Base-by-base conservation (phyloP, 345 rosid species). In the Pugionium cornutum region DNA sequence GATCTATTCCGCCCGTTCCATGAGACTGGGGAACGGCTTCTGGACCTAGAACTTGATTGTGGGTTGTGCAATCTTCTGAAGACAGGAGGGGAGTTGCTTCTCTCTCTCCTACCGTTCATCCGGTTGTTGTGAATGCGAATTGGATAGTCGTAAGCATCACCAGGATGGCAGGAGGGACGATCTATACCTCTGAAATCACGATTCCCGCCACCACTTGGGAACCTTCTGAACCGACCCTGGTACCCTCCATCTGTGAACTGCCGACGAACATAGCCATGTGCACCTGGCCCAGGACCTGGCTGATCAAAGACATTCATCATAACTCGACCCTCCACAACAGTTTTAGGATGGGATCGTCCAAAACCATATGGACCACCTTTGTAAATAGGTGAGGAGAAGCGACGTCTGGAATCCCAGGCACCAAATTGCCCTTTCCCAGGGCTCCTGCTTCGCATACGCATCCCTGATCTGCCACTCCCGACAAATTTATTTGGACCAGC, bases 61-160 rank as follows among this genome's bases (percentile, higher is more conserved):
- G 53, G 62, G 63, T 74, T 40, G 42, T 75, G 64, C 36, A 67
- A 66, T 52, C 78, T 79, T 61, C 83, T 77, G 44, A 66, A 42
- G 6, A 44, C 51, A 1, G 86, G 85, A 47, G 86, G 84, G 7
- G 91, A 83, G 63, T 77, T 74, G 45, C 85, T 75, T 78, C 83
- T 82, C 4, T 86, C 85, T 71, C 85, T 83, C 73, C 54, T 52
- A 28, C 81, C 4, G 5, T 76, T 71, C 5, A 62, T 63, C 58
- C 64, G 27, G 27, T 53, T 25, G 36, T 25, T 36, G 49, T 66
- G 64, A 72, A 66, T 9, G 8, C 76, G 78, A 47, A 66, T 48
- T 41, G 79, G 36, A 77, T 57, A 80, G 3, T 72, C 80, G 44
- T 54, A 53, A 2, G 60, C 3, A 50, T 65, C 75, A 10, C 67